Evolutionary conservation across 75 land plant genomes (phyloP).

Genomic region (Cryptomeria japonica): DNA sequence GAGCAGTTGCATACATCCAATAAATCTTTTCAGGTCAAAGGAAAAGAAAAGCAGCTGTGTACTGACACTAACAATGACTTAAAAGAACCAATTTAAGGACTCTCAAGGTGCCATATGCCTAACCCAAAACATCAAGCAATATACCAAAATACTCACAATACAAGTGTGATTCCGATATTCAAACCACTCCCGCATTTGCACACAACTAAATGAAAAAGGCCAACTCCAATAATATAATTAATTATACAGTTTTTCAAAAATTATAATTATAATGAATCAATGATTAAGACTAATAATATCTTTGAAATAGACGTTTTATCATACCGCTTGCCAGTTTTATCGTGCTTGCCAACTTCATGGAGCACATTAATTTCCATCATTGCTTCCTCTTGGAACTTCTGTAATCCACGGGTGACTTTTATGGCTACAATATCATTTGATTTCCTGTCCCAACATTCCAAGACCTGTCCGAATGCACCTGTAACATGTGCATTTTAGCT

Average conservation of each 20-base stretch:
- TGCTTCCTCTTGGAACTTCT: slow-evolving; percentile 85
- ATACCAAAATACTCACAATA: slow-evolving; percentile 44
- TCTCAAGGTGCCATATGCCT: not conserved
- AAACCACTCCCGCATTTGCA: slow-evolving; percentile 59
- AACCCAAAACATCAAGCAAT: not conserved
- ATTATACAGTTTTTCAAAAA: not conserved
- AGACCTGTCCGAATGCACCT: slow-evolving; percentile 93
- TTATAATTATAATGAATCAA: no score
- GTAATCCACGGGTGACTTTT: slow-evolving; percentile 70
- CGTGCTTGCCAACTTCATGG: slow-evolving; percentile 60
- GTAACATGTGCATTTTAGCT: slow-evolving; percentile 15
- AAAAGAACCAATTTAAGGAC: not conserved
- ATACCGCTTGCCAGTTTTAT: slow-evolving; percentile 66
- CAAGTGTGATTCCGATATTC: slow-evolving; percentile 66
- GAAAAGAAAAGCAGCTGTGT: not conserved
- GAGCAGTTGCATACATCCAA: slow-evolving; percentile 37
- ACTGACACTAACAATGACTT: not conserved
- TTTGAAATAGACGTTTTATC: slow-evolving; percentile 9
- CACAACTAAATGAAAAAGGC: slow-evolving; percentile 27
- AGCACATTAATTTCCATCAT: slow-evolving; percentile 87
- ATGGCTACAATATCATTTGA: slow-evolving; percentile 80
- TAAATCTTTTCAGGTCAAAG: not conserved
- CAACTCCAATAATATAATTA: not conserved
- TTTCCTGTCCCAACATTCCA: slow-evolving; percentile 92
- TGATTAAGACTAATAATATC: not conserved